A percentile compares a stretch with the other conserved stretches of the same genome.
Evolutionary conservation across 2,329 filamentous ascomycete species (phyloP).

Genomic region (Emericellopsis cladophorae): DNA sequence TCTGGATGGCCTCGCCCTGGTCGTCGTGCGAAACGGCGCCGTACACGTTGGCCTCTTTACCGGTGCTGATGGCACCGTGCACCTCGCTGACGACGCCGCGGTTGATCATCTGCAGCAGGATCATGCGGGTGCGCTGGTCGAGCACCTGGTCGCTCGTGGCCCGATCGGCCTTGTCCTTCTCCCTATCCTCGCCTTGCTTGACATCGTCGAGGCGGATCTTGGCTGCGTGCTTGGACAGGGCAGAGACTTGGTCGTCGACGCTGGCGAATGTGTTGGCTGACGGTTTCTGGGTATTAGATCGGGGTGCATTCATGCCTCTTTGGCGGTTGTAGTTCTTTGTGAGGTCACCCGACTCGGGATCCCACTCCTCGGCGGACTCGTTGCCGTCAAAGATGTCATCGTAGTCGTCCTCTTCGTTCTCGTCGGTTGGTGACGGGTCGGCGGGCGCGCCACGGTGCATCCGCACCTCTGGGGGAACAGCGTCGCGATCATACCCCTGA

Average conservation of each 20-base stretch:
- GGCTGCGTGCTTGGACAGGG: constrained; percentile 70
- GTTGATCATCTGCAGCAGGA: constrained; percentile 92
- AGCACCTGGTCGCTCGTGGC: constrained; percentile 92
- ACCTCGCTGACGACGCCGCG: constrained; percentile 79
- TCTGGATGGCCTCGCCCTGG: constrained; percentile 47
- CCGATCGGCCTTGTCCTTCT: constrained; percentile 82
- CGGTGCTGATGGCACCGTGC: constrained; percentile 89
- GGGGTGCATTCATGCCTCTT: constrained; percentile 32
- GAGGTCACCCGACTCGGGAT: constrained; percentile 51
- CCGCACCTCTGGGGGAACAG: constrained; percentile 17
- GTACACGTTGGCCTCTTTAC: constrained; percentile 98
- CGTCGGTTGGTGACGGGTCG: constrained; percentile 13
- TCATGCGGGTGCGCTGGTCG: constrained; percentile 89
- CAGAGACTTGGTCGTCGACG: constrained; percentile 78
- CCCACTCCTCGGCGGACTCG: constrained; percentile 45
- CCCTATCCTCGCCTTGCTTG: constrained; percentile 34
- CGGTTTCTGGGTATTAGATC: constrained; percentile 68
- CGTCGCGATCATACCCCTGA: constrained; percentile 27
- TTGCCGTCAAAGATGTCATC: constrained; percentile 27
- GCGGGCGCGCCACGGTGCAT: constrained; percentile 12
- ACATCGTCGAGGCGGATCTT: constrained; percentile 71
- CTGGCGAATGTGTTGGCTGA: constrained; percentile 66
- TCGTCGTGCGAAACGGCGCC: constrained; percentile 61
- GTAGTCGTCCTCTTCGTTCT: constrained; percentile 21
- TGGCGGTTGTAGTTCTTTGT: constrained; percentile 87